These are phyloP conservation scores for Gardenia jasminoides DNA, from an alignment of 257 asterid genomes.

Conservation along the genomic window DNA sequence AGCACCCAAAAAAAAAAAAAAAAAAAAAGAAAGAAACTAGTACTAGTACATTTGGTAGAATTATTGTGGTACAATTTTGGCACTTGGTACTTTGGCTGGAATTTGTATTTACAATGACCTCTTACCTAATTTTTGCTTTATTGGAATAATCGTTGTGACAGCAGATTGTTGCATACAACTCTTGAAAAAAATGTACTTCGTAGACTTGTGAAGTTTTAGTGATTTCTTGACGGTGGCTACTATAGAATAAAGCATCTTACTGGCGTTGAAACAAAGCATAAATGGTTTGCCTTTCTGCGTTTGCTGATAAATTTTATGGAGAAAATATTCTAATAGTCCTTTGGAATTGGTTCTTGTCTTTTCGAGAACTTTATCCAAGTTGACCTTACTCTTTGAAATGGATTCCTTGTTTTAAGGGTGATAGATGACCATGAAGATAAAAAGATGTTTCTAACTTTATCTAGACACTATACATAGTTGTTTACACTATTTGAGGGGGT, in stretches of 20 bases:
- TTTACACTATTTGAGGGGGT: background rate
- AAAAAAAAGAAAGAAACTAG: no score
- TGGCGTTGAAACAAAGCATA: slow-evolving; percentile 22
- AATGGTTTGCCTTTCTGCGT: background rate
- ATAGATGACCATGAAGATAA: background rate
- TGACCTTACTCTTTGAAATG: slow-evolving; percentile 1
- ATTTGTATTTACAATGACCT: background rate
- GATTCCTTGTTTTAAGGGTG: background rate
- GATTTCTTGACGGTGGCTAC: background rate
- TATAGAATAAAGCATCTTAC: background rate
- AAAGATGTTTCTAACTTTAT: background rate
- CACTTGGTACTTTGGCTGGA: background rate
- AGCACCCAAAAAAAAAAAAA: no score
- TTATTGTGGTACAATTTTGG: background rate
- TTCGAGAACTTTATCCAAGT: slow-evolving; percentile 4
- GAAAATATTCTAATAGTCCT: background rate
- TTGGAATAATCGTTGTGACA: background rate
- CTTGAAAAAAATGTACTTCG: background rate
- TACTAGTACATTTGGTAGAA: background rate
- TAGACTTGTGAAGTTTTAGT: background rate
- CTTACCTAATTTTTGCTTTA: background rate
- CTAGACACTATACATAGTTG: no score
- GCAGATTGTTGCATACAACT: background rate
- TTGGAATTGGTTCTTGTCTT: slow-evolving; percentile 5
- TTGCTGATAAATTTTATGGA: background rate